Conservation (phyloP, 2,329 filamentous ascomycete genomes). For the Parasarocladium wereldwijsianum region DNA sequence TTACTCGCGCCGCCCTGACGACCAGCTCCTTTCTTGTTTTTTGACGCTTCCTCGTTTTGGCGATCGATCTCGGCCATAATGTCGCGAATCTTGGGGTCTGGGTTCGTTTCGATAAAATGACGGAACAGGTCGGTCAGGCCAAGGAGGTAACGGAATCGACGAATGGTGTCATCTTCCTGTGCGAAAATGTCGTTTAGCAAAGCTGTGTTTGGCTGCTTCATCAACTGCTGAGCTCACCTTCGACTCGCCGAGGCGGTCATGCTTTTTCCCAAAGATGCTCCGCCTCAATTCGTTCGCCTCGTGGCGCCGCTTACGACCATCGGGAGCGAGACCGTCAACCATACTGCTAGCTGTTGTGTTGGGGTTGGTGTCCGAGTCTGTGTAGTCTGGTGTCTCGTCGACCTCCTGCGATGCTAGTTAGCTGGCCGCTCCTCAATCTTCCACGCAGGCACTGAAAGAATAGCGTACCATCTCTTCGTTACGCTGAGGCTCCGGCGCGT, state of each 20-base stretch:
- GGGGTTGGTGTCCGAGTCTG: constrained; percentile 51
- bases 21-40: constrained; percentile 56
- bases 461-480: constrained; percentile 34
- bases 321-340: constrained; percentile 54
- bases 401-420: constrained; percentile 28
- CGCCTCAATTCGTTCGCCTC: constrained; percentile 83
- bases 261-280: constrained; percentile 89
- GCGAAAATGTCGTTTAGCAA: too few species aligned
- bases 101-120: constrained; percentile 97
- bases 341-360: constrained; percentile 73
- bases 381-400: constrained; percentile 52
- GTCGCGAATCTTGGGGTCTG: constrained; percentile 84
- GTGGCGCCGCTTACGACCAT: constrained; percentile 73
- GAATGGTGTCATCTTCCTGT: constrained; percentile 87
- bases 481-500: constrained; percentile 33
- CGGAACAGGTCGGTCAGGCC: constrained; percentile 94
- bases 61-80: constrained; percentile 91
- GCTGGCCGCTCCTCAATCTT: neutral
- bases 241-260: constrained; percentile 78
- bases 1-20: constrained; percentile 78
- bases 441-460: neutral
- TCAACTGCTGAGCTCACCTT: constrained; percentile 44
- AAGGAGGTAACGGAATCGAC: constrained; percentile 85
- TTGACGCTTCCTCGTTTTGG: constrained; percentile 65
- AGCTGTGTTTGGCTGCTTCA: constrained; percentile 5